These are phyloP conservation scores for Pleurozium schreberi DNA, from an alignment of 225 moss, liverwort and hornwort species.

Conservation along the genomic window DNA sequence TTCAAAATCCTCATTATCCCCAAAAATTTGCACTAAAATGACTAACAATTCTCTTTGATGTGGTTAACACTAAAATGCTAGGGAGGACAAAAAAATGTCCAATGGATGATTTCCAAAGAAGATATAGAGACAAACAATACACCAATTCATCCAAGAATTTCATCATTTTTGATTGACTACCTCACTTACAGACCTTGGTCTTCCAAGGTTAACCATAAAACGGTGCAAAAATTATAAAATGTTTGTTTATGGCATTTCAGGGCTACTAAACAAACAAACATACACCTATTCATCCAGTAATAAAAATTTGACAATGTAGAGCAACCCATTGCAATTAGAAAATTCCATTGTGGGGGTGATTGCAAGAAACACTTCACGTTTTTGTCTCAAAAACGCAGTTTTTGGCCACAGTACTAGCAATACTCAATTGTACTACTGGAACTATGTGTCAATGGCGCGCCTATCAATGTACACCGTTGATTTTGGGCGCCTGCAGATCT, in stretches of 20 bases:
- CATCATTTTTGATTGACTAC: neutral
- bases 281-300: neutral
- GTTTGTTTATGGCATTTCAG: fast-evolving
- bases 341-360: no score
- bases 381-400: no score
- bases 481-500: no score
- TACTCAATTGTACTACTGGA: no score
- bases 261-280: neutral
- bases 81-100: neutral
- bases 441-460: no score
- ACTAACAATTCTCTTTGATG: fast-evolving
- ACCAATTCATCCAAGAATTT: neutral
- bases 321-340: no score
- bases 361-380: no score
- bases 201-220: neutral
- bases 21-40: neutral
- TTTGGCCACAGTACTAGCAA: no score
- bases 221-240: fast-evolving
- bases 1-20: neutral
- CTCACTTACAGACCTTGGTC: neutral
- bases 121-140: neutral
- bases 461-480: no score
- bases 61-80: neutral
- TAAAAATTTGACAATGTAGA: neutral
- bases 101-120: fast-evolving